These are phyloP conservation scores for Ichthyophthirius multifiliis DNA, from an alignment of 169 alveolate species.

Conservation along the genomic window DNA sequence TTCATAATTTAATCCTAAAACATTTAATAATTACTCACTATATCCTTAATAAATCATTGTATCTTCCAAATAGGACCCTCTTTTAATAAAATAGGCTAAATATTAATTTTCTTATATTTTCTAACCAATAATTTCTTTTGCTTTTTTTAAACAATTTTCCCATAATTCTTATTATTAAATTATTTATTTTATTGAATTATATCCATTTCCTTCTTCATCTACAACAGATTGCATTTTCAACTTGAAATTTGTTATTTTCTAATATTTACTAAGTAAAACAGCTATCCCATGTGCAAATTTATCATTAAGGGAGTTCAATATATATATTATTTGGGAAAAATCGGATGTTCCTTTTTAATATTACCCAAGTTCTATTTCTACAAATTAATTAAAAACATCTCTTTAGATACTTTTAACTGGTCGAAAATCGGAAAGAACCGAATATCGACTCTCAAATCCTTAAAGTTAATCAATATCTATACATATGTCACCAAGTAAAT, in stretches of 20 bases:
- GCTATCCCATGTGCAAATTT: not conserved
- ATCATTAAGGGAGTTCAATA: not conserved
- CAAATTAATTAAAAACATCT: not conserved
- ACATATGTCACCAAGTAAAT: not conserved
- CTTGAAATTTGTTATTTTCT: not conserved
- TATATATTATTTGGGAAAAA: not conserved
- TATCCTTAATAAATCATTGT: not conserved
- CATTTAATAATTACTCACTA: not conserved
- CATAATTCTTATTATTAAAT: not conserved
- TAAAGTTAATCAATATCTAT: not conserved
- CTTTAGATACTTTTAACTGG: not conserved
- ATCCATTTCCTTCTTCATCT: not conserved
- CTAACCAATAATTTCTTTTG: not conserved
- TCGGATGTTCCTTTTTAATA: not conserved
- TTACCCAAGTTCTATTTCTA: not conserved
- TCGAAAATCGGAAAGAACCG: slow-evolving; percentile 1
- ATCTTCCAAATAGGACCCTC: slow-evolving; percentile 9
- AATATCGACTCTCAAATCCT: not conserved
- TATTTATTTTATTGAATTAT: not conserved
- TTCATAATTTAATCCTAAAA: not conserved
- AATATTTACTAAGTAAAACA: not conserved
- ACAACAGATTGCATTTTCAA: not conserved
- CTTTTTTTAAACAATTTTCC: not conserved
- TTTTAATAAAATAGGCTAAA: not conserved
- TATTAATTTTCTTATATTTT: not conserved